phyloP scores from a whole-genome alignment of 331 rosid genomes.

The Stylosanthes scabra region DNA sequence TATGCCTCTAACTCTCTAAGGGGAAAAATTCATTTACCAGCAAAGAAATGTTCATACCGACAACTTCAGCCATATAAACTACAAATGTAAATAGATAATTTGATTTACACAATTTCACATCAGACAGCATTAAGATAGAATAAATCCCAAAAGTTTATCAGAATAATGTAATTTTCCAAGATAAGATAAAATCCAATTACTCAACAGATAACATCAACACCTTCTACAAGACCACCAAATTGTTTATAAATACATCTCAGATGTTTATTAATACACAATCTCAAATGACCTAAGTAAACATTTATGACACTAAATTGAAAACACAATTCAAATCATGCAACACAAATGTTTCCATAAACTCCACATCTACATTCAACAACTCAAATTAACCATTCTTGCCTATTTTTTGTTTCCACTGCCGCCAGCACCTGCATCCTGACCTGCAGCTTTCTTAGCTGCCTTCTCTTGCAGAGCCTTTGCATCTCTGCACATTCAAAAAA shows the following conservation, averaged over 20 bases:
- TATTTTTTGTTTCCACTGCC: conserved; percentile 61
- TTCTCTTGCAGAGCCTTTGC: conserved; percentile 84
- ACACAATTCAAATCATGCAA: conserved; percentile 17
- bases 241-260: conserved; percentile 5
- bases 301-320: conserved; percentile 23
- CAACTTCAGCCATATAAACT: neutral
- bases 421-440: conserved; percentile 49
- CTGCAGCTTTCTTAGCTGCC: conserved; percentile 61
- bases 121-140: neutral
- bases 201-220: conserved; percentile 39
- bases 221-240: conserved; percentile 31
- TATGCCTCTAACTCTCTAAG: neutral
- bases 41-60: neutral
- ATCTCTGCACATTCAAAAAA: conserved; percentile 50
- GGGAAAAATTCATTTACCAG: neutral
- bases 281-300: conserved; percentile 28
- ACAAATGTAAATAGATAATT: neutral
- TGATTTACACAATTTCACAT: neutral
- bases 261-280: neutral
- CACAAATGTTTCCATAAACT: conserved; percentile 24
- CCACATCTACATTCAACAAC: conserved; percentile 16
- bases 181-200: conserved; percentile 15
- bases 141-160: conserved; percentile 1
- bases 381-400: conserved; percentile 16
- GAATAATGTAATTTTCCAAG: conserved; percentile 24